These are phyloP conservation scores for Huntiella omanensis DNA, from an alignment of 2,329 filamentous ascomycete genomes.

Conservation along the genomic window DNA sequence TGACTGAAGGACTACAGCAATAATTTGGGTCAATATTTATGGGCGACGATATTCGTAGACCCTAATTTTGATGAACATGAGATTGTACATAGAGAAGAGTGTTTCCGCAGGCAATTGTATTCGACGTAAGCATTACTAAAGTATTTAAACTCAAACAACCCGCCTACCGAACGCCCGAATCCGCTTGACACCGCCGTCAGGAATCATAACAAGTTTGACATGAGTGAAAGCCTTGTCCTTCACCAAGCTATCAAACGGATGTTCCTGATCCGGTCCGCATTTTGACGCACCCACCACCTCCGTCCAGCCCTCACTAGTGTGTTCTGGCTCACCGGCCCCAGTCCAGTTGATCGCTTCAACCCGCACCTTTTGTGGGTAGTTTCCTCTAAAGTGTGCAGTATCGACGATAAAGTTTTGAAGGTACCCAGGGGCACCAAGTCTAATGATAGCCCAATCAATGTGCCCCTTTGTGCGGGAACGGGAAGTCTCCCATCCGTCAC, in stretches of 20 bases:
- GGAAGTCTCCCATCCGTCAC: conserved; percentile 74
- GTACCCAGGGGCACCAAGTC: conserved; percentile 45
- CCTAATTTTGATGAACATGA: too few species aligned
- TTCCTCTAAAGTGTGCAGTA: conserved; percentile 67
- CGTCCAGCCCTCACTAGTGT: conserved; percentile 41
- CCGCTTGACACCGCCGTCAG: conserved; percentile 82
- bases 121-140: too few species aligned
- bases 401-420: conserved; percentile 54
- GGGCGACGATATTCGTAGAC: too few species aligned
- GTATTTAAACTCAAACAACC: conserved; percentile 8
- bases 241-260: conserved; percentile 39
- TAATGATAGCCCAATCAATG: conserved; percentile 64
- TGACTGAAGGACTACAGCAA: neutral
- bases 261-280: conserved; percentile 54
- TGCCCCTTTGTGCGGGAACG: conserved; percentile 53
- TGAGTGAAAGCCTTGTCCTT: conserved; percentile 51
- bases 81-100: too few species aligned
- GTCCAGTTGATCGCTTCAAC: conserved; percentile 43
- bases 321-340: conserved; percentile 32
- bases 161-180: conserved; percentile 41
- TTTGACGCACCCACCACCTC: conserved; percentile 48
- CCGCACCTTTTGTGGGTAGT: conserved; percentile 61
- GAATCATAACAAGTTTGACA: conserved; percentile 80
- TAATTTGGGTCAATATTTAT: neutral
- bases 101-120: too few species aligned